These are phyloP conservation scores for Pelargonium australe DNA, from an alignment of 441 rosid species.

Conservation along the genomic window DNA sequence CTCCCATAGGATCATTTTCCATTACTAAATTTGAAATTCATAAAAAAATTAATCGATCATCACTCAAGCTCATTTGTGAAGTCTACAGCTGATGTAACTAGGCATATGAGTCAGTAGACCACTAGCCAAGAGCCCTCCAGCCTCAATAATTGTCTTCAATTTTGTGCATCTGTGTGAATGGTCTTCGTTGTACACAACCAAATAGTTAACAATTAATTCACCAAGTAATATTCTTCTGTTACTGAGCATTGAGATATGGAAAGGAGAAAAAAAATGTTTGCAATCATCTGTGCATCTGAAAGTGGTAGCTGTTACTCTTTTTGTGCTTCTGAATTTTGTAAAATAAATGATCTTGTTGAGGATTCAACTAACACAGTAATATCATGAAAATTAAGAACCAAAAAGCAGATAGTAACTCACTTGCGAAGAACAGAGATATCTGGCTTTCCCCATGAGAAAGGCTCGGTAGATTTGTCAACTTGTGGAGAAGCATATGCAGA, in stretches of 20 bases:
- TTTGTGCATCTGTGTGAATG: conserved; percentile 1
- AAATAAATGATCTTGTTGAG: not conserved
- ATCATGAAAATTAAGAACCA: conserved; percentile 11
- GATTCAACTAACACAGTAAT: not conserved
- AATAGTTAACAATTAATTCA: too few relatives aligned
- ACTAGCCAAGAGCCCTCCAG: conserved; percentile 2
- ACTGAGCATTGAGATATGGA: not conserved
- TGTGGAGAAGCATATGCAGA: conserved; percentile 77
- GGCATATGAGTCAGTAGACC: not conserved
- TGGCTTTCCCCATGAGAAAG: conserved; percentile 92
- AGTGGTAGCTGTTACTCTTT: not conserved
- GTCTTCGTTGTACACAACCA: not conserved
- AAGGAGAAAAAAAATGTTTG: not conserved
- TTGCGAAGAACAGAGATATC: conserved; percentile 69
- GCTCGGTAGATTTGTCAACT: conserved; percentile 88
- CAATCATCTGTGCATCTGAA: conserved; percentile 2
- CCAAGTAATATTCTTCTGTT: not conserved
- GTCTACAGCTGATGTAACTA: not conserved
- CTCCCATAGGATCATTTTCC: not conserved
- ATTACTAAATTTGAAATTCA: not conserved
- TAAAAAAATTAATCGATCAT: not conserved
- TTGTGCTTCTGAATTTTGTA: conserved; percentile 5
- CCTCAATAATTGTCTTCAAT: not conserved
- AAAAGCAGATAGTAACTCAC: conserved; percentile 35
- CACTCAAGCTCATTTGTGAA: not conserved